Evolutionary conservation across 2,329 filamentous ascomycete species (phyloP), one percentile per base, ranked within the genome.

Genomic region (Pseudogymnoascus sp.): DNA sequence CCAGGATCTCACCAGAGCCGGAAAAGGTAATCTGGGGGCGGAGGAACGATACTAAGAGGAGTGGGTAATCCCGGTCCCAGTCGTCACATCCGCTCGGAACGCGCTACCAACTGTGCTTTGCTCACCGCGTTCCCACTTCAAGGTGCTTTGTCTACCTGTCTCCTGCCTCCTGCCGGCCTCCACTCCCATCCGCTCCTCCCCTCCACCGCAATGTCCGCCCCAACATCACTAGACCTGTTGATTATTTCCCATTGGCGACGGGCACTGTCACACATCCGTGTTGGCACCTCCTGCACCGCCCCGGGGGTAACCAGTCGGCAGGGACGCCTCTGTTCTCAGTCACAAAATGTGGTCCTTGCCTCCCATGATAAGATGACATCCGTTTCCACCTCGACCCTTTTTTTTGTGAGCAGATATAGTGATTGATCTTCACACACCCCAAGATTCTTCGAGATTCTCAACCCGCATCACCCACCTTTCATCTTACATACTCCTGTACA

Each of bases 131-230:
- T 33, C 43, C 41, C 43, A 47, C 41, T 12, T 20, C 41, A 18
- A 41, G 4, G 8, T 14, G 18, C 20, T 22, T 20, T 22, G 39
- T 39, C 39, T 41, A n/a, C 41, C 41, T 47, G 41, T 33, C 25
- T 53, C 43, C 43, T 53, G 25, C 43, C 43, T 53, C 43, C 43
- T 53, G 25, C 43, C 25, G 43, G 43, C 43, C 43, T 53, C 43
- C 43, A 53, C 43, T 53, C 43, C 43, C 43, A 53, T 53, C 43
- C 43, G 43, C 43, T 18, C 43, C n/a, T 53, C 22, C 7, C 43
- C 25, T 53, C 43, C 43, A 53, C 43, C 43, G 43, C 43, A 53
- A 53, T 53, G 43, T 53, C 43, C 43, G 43, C 43, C 43, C 43
- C 43, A 33, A 18, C 43, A 53, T 53, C 43, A 53, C 43, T 53